A percentile compares a stretch with the other conserved stretches of the same genome.
phyloP scores from a whole-genome alignment of 1,284 basidiomycete species.

The Tylopilus sp. region DNA sequence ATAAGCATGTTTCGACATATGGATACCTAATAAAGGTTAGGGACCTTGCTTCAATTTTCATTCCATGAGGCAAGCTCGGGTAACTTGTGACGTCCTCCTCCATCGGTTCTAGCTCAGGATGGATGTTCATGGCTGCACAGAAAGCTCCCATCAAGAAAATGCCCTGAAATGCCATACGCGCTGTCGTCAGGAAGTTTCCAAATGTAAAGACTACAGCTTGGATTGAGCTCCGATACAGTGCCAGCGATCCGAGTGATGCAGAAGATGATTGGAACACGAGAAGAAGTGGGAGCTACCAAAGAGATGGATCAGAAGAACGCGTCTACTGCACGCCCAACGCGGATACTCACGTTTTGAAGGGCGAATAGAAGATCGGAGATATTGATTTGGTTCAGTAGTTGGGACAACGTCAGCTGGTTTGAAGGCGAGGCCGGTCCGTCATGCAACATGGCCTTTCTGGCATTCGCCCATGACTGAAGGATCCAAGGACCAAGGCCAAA shows the following conservation, averaged over 20 bases:
- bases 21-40: conserved; percentile 20
- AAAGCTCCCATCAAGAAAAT: conserved; percentile 81
- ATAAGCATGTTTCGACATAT: conserved; percentile 13
- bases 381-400: conserved; percentile 51
- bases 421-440: conserved; percentile 45
- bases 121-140: conserved; percentile 64
- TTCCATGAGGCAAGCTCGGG: conserved; percentile 46
- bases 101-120: conserved; percentile 59
- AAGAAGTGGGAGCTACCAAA: conserved; percentile 60
- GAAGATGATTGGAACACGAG: conserved; percentile 68
- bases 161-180: conserved; percentile 68
- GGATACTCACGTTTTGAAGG: conserved; percentile 58
- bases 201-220: conserved; percentile 63
- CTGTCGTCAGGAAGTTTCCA: conserved; percentile 54
- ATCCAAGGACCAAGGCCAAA: conserved; percentile 82
- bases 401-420: conserved; percentile 36
- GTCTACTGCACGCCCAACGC: conserved; percentile 3
- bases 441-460: conserved; percentile 53
- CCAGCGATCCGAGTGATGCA: conserved; percentile 67
- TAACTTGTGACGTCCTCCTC: conserved; percentile 48
- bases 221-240: conserved; percentile 71
- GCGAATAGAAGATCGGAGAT: conserved; percentile 58
- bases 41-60: conserved; percentile 66
- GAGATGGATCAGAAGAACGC: conserved; percentile 12
- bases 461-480: conserved; percentile 63